A percentile compares a stretch with the other conserved stretches of the same genome.
These are phyloP conservation scores for Candida ascalaphidarum DNA, from an alignment of 805 yeast genomes.

Conservation along the genomic window DNA sequence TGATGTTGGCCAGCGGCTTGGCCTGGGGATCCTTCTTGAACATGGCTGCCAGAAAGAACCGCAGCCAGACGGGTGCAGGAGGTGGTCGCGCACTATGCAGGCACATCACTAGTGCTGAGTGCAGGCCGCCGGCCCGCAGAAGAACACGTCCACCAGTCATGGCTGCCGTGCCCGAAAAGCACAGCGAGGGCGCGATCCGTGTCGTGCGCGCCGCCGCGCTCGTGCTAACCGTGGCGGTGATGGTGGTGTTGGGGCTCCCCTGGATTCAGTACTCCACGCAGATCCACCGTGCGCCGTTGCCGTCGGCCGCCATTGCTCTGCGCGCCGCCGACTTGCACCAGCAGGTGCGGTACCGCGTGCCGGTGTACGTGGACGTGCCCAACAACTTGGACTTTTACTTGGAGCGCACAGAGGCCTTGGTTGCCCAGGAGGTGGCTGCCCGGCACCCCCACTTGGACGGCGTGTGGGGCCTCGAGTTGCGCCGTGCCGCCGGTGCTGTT, in stretches of 20 bases:
- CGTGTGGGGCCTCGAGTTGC: slow-evolving; percentile 21
- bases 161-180: no score
- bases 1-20: slow-evolving; percentile 72
- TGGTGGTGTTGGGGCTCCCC: slow-evolving; percentile 42
- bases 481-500: slow-evolving; percentile 4
- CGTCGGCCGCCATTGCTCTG: slow-evolving; percentile 32
- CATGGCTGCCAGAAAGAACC: slow-evolving; percentile 4
- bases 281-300: slow-evolving; percentile 55
- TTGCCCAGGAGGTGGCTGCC: slow-evolving; percentile 20
- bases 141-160: no score
- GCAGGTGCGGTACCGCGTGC: slow-evolving; percentile 24
- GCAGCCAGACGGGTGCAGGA: no score
- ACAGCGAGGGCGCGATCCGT: no score
- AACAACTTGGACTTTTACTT: slow-evolving; percentile 20
- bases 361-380: slow-evolving; percentile 33
- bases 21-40: slow-evolving; percentile 28
- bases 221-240: slow-evolving; percentile 6
- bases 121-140: no score
- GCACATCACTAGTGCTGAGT: no score
- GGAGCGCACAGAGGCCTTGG: slow-evolving; percentile 21
- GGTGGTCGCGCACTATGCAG: no score
- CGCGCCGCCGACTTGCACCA: slow-evolving; percentile 15
- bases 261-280: slow-evolving; percentile 54
- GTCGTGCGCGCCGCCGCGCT: slow-evolving; percentile 1
- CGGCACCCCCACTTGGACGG: slow-evolving; percentile 14